Base-by-base conservation (phyloP, 1,139 yeast genomes). In the Blastobotrys ciferrii region DNA sequence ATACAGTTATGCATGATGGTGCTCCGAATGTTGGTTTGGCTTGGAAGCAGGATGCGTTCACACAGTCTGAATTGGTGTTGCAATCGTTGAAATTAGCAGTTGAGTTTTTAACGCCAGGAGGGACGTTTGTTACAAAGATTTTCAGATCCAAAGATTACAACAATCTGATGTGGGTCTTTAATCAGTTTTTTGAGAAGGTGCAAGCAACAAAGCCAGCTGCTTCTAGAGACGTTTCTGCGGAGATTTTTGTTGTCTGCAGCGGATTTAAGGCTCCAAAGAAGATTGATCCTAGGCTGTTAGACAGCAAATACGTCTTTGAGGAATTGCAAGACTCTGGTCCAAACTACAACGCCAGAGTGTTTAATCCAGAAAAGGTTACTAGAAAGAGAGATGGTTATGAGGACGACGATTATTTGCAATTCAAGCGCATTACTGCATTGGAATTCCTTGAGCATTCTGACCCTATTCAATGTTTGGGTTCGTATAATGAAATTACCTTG, bases 171-270 rank as follows among this genome's bases (percentile, higher is more conserved):
- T 92, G 98, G 98, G 95, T 91, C 4, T 92, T 92, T 73, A 91
- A 88, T 62, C 98, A 92, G 68, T 75, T 92, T 53, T 92, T 92
- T 63, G 96, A 88, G 51, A 91, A 87, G 64, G 98, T 92, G 43
- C 98, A 92, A 67, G 98, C 98, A 11, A 92, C 98, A 1, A 92
- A 92, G 64, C 99, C 99, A 6, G 98, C 98, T 15, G 92, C 98
- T 15, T 89, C 97, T 41, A 91, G 99, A 82, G 87, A 87, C 69
- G 98, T 94, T 19, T 92, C 98, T 61, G 98, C 98, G 2, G 99
- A 92, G 75, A 94, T 94, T 63, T 92, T 92, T 64, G 98, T 92
- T 47, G 97, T 91, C 35, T 92, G 99, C 71, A 83, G 84, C 68
- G 95, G 95, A 13, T 92, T 87, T 72, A 92, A 89, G 67, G 97